Evolutionary conservation across 495 filamentous ascomycete genomes (phyloP).

Genomic region (Aspergillus wentii): DNA sequence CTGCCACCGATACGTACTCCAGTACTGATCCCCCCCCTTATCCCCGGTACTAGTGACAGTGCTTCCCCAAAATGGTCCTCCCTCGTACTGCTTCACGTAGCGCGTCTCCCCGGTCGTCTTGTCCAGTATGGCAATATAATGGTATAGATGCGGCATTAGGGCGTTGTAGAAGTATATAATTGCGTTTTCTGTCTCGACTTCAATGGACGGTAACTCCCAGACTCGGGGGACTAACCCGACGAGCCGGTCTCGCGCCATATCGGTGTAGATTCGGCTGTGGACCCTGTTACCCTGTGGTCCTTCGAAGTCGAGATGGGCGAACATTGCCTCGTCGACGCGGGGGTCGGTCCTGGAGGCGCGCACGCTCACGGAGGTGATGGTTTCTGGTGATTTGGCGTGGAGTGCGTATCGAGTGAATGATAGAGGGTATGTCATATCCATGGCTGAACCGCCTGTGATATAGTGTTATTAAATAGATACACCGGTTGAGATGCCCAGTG

Average conservation of each 20-base stretch:
- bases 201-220: conserved; percentile 25
- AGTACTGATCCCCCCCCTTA: conserved; percentile 39
- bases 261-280: conserved; percentile 18
- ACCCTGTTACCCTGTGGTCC: conserved; percentile 8
- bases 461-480: not conserved
- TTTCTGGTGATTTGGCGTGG: conserved; percentile 7
- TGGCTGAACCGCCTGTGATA: conserved; percentile 13
- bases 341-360: conserved; percentile 14
- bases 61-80: conserved; percentile 16
- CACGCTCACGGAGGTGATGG: conserved; percentile 10
- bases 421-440: conserved; percentile 21
- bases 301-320: conserved; percentile 19
- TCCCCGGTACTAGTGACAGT: conserved; percentile 10
- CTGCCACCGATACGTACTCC: conserved; percentile 48
- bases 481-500: not conserved
- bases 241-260: conserved; percentile 18
- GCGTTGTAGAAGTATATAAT: conserved; percentile 31
- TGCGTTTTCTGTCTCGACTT: conserved; percentile 30
- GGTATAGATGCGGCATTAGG: conserved; percentile 33
- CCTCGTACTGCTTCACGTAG: conserved; percentile 36
- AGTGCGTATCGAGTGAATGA: conserved; percentile 20
- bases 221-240: conserved; percentile 21
- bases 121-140: conserved; percentile 30
- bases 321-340: conserved; percentile 29
- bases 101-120: conserved; percentile 27